These are phyloP conservation scores for Coprinellus micaceus DNA, from an alignment of 768 basidiomycete species.

Conservation along the genomic window DNA sequence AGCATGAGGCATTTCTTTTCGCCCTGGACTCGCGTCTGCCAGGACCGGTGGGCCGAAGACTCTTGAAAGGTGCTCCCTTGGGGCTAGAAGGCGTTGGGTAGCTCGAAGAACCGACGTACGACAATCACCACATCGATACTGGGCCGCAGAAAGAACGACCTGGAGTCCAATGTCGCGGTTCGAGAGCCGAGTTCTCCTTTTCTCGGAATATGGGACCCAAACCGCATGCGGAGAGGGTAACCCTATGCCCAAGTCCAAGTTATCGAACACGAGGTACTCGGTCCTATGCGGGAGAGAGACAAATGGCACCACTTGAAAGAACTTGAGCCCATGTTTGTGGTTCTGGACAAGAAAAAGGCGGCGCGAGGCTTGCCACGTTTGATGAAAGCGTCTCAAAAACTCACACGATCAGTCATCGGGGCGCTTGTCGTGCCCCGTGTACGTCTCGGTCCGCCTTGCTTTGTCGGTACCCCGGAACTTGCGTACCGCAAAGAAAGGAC, in stretches of 20 bases:
- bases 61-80: too few relatives aligned
- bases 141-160: too few relatives aligned
- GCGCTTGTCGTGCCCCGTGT: not conserved
- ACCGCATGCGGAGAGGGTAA: not conserved
- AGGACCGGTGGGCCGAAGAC: too few relatives aligned
- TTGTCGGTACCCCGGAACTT: not conserved
- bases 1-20: too few relatives aligned
- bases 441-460: not conserved
- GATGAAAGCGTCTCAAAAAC: not conserved
- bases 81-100: too few relatives aligned
- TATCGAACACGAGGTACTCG: not conserved
- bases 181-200: not conserved
- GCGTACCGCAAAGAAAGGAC: not conserved
- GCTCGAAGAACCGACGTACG: too few relatives aligned
- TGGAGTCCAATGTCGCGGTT: too few relatives aligned
- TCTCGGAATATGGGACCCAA: not conserved
- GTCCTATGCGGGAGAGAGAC: not conserved
- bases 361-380: constrained; percentile 4
- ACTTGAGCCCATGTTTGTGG: not conserved
- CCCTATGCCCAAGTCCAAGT: not conserved
- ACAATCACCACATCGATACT: too few relatives aligned
- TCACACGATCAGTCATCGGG: not conserved
- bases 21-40: too few relatives aligned
- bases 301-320: constrained; percentile 1
- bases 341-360: not conserved